phyloP scores from a whole-genome alignment of 1,284 basidiomycete species.

The Ceratobasidium sp. region DNA sequence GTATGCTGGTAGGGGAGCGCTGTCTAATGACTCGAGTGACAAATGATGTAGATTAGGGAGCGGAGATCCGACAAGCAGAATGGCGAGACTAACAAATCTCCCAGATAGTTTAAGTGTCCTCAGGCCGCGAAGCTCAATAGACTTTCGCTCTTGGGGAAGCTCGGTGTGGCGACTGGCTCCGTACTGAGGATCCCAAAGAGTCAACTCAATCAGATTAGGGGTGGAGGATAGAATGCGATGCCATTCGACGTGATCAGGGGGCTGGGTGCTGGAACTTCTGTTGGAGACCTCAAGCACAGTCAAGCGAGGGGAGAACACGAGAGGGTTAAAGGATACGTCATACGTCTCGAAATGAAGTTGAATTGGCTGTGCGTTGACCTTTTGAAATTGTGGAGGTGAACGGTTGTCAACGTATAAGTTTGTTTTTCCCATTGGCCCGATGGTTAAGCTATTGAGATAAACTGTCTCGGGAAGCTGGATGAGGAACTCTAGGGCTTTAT shows the following conservation, averaged over 20 bases:
- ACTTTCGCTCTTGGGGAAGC: neutral
- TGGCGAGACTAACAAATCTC: neutral
- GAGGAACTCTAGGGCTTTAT: neutral
- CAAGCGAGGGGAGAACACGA: constrained; percentile 1
- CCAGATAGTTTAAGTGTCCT: constrained; percentile 3
- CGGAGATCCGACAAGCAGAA: neutral
- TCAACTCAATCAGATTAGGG: neutral
- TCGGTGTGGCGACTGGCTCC: no score
- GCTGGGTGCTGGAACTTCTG: neutral
- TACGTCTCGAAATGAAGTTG: constrained; percentile 15
- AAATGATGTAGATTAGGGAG: neutral
- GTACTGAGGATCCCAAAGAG: constrained; percentile 5
- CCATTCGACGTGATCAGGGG: constrained; percentile 3
- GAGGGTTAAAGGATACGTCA: neutral
- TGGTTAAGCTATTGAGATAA: neutral
- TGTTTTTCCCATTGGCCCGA: neutral
- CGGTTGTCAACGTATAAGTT: neutral
- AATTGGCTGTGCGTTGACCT: constrained; percentile 14
- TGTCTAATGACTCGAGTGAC: neutral
- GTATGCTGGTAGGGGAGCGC: neutral
- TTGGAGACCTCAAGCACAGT: constrained; percentile 5
- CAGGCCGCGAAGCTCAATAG: neutral
- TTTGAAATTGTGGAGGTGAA: neutral
- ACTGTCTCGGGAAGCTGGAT: neutral
- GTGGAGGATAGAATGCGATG: constrained; percentile 13